Evolutionary conservation across 306 rosid genomes (phyloP).

Genomic region (Cyclanthera cordifolia): DNA sequence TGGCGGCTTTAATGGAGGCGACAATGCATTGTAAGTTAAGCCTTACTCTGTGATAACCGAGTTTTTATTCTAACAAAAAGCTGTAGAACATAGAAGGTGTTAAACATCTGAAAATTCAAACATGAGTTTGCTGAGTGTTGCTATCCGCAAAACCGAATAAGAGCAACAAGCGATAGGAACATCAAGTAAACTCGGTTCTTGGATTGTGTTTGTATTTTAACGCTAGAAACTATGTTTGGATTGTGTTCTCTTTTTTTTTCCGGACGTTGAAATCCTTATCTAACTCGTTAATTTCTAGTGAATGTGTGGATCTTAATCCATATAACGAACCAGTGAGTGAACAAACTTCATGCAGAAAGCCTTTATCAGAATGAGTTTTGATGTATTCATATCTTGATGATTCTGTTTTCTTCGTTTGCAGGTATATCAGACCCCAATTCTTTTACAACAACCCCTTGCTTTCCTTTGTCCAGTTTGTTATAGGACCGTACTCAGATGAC

Average conservation of each 20-base stretch:
- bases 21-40: constrained; percentile 66
- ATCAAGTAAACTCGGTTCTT: not conserved
- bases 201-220: not conserved
- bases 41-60: not conserved
- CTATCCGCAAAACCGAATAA: not conserved
- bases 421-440: constrained; percentile 91
- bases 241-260: not conserved
- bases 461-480: constrained; percentile 64
- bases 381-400: not conserved
- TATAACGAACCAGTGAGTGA: no score
- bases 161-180: not conserved
- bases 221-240: not conserved
- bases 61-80: not conserved
- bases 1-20: constrained; percentile 91
- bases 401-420: constrained; percentile 24
- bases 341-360: not conserved
- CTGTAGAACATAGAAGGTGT: not conserved
- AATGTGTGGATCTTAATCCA: not conserved
- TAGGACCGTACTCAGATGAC: constrained; percentile 88
- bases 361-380: not conserved
- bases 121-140: not conserved
- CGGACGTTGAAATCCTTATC: not conserved
- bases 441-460: constrained; percentile 84
- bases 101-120: not conserved
- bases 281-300: not conserved